Evolutionary conservation across 2,329 filamentous ascomycete genomes (phyloP), one percentile per base, ranked within the genome.

Genomic region (Bipolaris gigantea): DNA sequence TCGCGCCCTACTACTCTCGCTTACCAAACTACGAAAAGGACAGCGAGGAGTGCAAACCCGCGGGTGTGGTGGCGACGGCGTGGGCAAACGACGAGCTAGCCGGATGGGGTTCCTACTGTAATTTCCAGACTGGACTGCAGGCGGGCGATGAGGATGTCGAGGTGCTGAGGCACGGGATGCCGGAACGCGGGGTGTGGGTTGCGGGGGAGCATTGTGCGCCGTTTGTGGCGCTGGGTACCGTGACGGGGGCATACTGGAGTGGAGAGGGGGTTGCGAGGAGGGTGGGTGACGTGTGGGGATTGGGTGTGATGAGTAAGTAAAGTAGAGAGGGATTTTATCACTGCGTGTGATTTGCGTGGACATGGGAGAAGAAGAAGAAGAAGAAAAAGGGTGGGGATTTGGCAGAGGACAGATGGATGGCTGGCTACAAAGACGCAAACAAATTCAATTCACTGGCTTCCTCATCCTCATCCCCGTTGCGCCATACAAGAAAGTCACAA

Each of bases 131-230:
- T 15, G 91, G 90, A 0, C 69, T 93, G 42, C 78, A 84, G 61
- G 78, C 84, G 5, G 90, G 87, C 0, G 89, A 92, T 62, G 77
- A 80, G 53, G 89, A 95, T 69, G 85, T 96, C 43, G 82, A 87
- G 70, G 70, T 74, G 2, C 77, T 87, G 75, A 72, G 84, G 21
- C 66, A 73, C 2, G 83, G 83, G 0, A 66, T 81, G 59, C 86
- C 86, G 0, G 85, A 84, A 11, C 77, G 85, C 19, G 86, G 89
- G 0, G 69, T 96, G 8, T 96, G 92, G 92, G 80, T 96, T 61
- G 92, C 92, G 0, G 92, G 92, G 0, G 92, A 96, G 75, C 92
- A 96, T 75, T 96, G 91, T 19, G 88, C 90, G 50, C 92, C 92
- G 4, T 96, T 96, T 77, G 86, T 95, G 25, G 92, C 89, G 10